Evolutionary conservation across 2,329 filamentous ascomycete genomes (phyloP), one percentile per base, ranked within the genome.

Genomic region (Scortechinia acanthostroma): DNA sequence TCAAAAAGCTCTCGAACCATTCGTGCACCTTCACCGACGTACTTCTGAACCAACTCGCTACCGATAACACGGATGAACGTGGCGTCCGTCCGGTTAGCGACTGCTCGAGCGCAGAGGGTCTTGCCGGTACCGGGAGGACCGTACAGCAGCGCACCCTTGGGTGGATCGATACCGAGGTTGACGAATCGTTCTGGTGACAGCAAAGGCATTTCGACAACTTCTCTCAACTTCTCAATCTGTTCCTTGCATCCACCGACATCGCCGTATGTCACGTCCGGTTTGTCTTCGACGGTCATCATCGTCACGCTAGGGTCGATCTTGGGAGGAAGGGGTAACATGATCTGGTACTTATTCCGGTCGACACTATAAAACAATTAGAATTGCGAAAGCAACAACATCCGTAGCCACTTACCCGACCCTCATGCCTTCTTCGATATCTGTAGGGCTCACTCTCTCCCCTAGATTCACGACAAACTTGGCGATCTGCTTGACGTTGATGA

Each of bases 261-360:
- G 55, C 93, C 93, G 58, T 98, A 98, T 50, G 93, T 98, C 50
- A 98, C 93, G 64, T 98, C 93, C 15, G 93, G 93, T 75, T 98
- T 98, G 71, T 98, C 93, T 73, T 98, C 93, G 52, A 98, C 93
- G 43, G 93, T 97, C 93, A 98, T 98, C 93, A 98, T 98, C 30
- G 93, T 98, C 53, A 98, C 93, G 55, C 88, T 95, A 45, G 93
- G 91, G 60, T 98, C 93, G 71, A 98, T 98, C 77, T 97, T 98
- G 25, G 93, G 93, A 37, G 93, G 93, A 45, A 98, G 72, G 25
- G 93, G 93, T 42, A 98, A 77, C 65, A 98, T 83, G 58, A 98
- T 98, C 70, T 98, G 93, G 69, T 98, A 98, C 75, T 98, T 98
- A 74, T 94, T 97, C 47, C 93, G 80, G 67, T 98, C 93, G 62